Conservation (phyloP, 352 stramenopile species). For the Globisporangium heterothallicum region DNA sequence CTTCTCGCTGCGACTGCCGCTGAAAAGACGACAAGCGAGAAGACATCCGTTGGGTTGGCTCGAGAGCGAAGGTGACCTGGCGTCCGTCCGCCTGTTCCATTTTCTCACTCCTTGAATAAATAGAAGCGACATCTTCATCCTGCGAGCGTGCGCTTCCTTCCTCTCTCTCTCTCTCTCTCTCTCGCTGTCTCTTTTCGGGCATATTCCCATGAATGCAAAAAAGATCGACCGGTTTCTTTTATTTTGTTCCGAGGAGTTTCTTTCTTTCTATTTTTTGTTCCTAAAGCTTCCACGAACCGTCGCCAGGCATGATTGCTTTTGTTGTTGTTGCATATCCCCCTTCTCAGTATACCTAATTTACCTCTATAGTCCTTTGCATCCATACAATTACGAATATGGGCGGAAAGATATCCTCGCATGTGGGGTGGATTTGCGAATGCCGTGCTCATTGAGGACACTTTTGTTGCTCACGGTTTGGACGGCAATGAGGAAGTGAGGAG, state of each 20-base stretch:
- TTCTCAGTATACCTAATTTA: no score
- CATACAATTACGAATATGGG: no score
- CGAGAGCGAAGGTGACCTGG: not conserved
- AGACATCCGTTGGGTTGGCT: no score
- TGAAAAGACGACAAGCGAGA: not conserved
- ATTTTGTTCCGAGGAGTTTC: not conserved
- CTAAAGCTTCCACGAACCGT: not conserved
- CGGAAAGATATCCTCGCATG: no score
- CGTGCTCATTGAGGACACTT: not conserved
- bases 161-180: conserved; percentile 2
- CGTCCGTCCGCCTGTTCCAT: not conserved
- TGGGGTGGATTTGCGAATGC: not conserved
- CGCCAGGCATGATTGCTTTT: not conserved
- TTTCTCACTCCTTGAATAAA: conserved; percentile 1
- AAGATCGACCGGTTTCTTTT: no score
- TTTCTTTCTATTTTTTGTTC: not conserved
- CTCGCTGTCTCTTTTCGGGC: conserved; percentile 5
- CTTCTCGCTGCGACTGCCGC: not conserved
- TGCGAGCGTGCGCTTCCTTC: not conserved
- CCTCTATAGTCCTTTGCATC: no score
- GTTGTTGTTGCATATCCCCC: no score
- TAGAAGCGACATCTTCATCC: conserved; percentile 2
- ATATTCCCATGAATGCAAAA: no score
- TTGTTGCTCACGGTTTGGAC: no score
- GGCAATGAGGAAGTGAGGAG: no score